Conservation (phyloP, 176 grass and related monocot species). For the Oryza rufipogon region DNA sequence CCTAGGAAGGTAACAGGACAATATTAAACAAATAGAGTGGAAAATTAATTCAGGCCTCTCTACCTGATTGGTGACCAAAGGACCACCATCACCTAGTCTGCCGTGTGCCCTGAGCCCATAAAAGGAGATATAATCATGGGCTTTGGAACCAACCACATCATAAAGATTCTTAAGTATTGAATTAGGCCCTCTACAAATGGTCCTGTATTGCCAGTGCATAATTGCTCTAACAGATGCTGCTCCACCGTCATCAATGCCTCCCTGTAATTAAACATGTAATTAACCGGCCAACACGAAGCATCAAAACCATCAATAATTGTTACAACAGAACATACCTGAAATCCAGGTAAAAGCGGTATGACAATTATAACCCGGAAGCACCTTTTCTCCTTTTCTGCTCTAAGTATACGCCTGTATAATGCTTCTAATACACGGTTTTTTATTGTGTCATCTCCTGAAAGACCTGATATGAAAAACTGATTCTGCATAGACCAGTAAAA, state of each 20-base stretch:
- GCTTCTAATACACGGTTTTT: conserved; percentile 84
- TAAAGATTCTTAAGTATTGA: conserved; percentile 82
- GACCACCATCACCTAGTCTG: conserved; percentile 61
- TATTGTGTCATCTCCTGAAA: conserved; percentile 75
- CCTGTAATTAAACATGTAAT: conserved; percentile 50
- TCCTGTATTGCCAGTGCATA: conserved; percentile 92
- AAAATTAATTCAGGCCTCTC: neutral
- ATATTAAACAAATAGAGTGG: neutral
- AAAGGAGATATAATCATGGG: conserved; percentile 80
- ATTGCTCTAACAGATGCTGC: conserved; percentile 84
- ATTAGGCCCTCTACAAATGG: conserved; percentile 77
- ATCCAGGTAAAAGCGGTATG: conserved; percentile 83
- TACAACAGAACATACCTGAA: conserved; percentile 59
- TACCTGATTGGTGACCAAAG: conserved; percentile 83
- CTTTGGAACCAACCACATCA: conserved; percentile 66
- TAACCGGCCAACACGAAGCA: neutral
- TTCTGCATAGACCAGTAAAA: conserved; percentile 57
- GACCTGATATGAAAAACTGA: conserved; percentile 95
- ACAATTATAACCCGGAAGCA: conserved; percentile 80
- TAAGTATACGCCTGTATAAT: conserved; percentile 76
- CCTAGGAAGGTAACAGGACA: conserved; percentile 19
- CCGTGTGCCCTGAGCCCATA: conserved; percentile 83
- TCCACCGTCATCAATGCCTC: conserved; percentile 76
- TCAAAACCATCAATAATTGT: neutral
- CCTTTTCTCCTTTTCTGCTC: conserved; percentile 70